phyloP scores from a whole-genome alignment of 1,284 basidiomycete species.

The Coniferiporia weirii region DNA sequence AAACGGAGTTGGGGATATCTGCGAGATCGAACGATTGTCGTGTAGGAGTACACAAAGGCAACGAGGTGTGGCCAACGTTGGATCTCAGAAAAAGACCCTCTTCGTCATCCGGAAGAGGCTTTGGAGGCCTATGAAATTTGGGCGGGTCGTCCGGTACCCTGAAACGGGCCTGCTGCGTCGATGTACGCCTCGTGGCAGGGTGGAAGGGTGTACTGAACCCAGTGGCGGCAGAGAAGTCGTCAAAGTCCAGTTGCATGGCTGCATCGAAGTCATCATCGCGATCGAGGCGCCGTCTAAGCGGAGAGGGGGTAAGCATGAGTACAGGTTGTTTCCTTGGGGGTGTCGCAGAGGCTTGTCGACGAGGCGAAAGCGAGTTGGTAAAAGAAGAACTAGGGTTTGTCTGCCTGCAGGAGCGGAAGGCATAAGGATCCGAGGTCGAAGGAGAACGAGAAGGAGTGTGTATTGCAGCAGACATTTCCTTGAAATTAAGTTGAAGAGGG shows the following conservation, averaged over 20 bases:
- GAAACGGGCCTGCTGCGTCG: slow-evolving; percentile 1
- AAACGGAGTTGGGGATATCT: slow-evolving; percentile 1
- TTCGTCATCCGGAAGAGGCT: slow-evolving; percentile 11
- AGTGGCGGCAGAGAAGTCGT: slow-evolving; percentile 15
- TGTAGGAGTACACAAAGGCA: slow-evolving; percentile 15
- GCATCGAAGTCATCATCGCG: slow-evolving; percentile 7
- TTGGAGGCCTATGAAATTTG: slow-evolving; percentile 5
- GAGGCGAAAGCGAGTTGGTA: slow-evolving; percentile 5
- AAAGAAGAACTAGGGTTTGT: slow-evolving; percentile 13
- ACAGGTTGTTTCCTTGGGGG: slow-evolving; percentile 13
- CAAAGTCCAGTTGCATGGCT: slow-evolving; percentile 18
- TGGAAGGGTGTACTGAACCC: slow-evolving; percentile 16
- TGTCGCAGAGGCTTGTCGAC: slow-evolving; percentile 14
- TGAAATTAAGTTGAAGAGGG: not conserved
- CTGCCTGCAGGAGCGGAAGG: slow-evolving; percentile 7
- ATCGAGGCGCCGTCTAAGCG: slow-evolving; percentile 11
- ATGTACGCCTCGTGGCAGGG: not conserved
- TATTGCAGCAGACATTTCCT: slow-evolving; percentile 14
- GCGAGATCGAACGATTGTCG: slow-evolving; percentile 5
- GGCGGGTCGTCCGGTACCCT: slow-evolving; percentile 6
- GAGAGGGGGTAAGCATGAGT: slow-evolving; percentile 16
- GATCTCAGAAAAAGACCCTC: slow-evolving; percentile 17
- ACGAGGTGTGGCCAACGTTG: slow-evolving; percentile 14
- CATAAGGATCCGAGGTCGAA: slow-evolving; percentile 5
- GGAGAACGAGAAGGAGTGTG: slow-evolving; percentile 18